phyloP scores from a whole-genome alignment of 1,139 yeast species.

The Magnusiomyces ingens region DNA sequence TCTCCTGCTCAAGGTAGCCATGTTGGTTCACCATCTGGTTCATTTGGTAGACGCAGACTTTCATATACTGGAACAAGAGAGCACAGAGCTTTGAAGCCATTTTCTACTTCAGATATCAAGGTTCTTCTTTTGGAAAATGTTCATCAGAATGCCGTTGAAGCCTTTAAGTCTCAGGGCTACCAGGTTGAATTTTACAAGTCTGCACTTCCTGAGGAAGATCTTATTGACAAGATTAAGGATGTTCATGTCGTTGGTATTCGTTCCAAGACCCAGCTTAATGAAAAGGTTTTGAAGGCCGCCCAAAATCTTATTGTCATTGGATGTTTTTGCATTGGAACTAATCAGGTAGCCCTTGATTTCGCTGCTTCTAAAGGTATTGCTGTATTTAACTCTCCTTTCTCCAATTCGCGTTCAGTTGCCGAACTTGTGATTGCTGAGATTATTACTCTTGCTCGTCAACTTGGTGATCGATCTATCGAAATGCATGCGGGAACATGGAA shows the following conservation, averaged over 20 bases:
- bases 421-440: slow-evolving; percentile 95
- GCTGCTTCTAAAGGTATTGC: slow-evolving; percentile 95
- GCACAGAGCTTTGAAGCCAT: slow-evolving; percentile 71
- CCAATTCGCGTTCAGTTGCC: slow-evolving; percentile 97
- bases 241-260: slow-evolving; percentile 98
- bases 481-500: slow-evolving; percentile 98
- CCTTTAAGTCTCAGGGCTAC: slow-evolving; percentile 84
- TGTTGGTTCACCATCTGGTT: slow-evolving; percentile 49
- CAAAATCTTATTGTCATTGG: slow-evolving; percentile 87
- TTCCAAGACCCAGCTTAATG: slow-evolving; percentile 87
- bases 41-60: slow-evolving; percentile 31
- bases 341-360: slow-evolving; percentile 87
- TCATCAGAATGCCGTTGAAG: slow-evolving; percentile 82
- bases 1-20: slow-evolving; percentile 51
- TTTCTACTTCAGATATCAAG: slow-evolving; percentile 86
- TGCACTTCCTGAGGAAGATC: slow-evolving; percentile 85
- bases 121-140: slow-evolving; percentile 87
- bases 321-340: slow-evolving; percentile 98
- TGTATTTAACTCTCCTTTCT: slow-evolving; percentile 97
- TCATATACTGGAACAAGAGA: slow-evolving; percentile 31
- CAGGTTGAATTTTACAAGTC: slow-evolving; percentile 93
- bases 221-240: slow-evolving; percentile 86
- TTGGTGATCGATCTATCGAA: slow-evolving; percentile 95
- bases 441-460: slow-evolving; percentile 88
- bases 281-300: slow-evolving; percentile 73